These are phyloP conservation scores for Acidiella bohemica DNA, from an alignment of 495 filamentous ascomycete genomes.

Conservation along the genomic window DNA sequence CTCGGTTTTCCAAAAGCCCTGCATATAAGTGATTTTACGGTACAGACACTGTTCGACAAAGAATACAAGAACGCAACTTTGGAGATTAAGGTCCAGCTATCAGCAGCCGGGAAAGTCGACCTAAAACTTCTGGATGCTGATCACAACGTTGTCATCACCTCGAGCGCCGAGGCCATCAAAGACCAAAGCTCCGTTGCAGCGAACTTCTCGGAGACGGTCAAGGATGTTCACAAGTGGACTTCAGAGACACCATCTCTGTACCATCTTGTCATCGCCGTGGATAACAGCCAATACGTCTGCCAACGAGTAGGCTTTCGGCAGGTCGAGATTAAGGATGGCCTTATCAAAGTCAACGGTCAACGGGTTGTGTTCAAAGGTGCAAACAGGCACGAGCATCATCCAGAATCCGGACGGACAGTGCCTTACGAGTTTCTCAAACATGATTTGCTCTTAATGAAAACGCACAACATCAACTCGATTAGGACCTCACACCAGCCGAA, in stretches of 20 bases:
- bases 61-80: conserved; percentile 43
- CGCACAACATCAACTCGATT: conserved; percentile 24
- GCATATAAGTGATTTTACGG: conserved; percentile 46
- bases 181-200: neutral
- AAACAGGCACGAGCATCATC: conserved; percentile 24
- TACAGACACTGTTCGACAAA: conserved; percentile 41
- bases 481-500: conserved; percentile 22
- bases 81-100: conserved; percentile 29
- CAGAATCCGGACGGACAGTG: conserved; percentile 19
- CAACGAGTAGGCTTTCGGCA: conserved; percentile 21
- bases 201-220: conserved; percentile 18
- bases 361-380: conserved; percentile 20
- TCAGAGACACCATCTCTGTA: conserved; percentile 53
- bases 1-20: conserved; percentile 38
- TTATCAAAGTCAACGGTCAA: conserved; percentile 21
- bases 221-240: conserved; percentile 46
- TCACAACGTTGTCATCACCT: neutral
- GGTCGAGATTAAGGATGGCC: conserved; percentile 20
- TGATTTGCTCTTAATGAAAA: conserved; percentile 22
- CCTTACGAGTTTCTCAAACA: conserved; percentile 19
- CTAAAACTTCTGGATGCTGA: conserved; percentile 7
- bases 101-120: conserved; percentile 1
- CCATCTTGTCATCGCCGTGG: conserved; percentile 25
- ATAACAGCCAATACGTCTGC: conserved; percentile 8
- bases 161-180: neutral